A percentile compares a stretch with the other conserved stretches of the same genome.
These are phyloP conservation scores for Sonneratia caseolaris DNA, from an alignment of 345 rosid genomes.

Conservation along the genomic window DNA sequence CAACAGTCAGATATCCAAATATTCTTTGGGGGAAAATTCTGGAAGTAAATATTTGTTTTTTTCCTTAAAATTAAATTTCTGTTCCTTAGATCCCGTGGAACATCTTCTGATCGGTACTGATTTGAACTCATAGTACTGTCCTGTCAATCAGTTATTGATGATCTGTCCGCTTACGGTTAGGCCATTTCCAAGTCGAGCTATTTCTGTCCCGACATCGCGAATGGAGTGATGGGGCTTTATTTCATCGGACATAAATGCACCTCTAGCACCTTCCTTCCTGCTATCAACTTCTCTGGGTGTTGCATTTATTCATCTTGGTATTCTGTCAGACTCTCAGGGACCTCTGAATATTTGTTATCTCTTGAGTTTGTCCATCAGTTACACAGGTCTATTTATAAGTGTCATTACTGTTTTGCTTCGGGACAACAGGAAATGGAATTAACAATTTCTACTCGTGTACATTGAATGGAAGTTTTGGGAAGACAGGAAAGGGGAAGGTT, in stretches of 20 bases:
- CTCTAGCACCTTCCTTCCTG: neutral
- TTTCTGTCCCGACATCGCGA: neutral
- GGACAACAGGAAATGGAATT: neutral
- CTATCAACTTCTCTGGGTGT: neutral
- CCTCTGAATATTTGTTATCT: neutral
- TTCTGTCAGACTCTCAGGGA: neutral
- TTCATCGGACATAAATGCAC: slow-evolving; percentile 1
- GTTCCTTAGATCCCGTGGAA: neutral
- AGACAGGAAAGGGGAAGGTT: neutral
- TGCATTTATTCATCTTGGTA: neutral
- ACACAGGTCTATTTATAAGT: neutral
- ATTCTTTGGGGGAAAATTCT: neutral
- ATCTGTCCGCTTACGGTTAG: neutral
- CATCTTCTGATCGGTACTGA: neutral
- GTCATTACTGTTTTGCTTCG: neutral
- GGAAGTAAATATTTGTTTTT: neutral
- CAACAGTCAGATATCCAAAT: neutral
- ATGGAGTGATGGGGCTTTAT: neutral
- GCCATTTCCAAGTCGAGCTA: neutral
- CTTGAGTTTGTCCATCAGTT: neutral
- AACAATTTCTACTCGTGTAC: neutral
- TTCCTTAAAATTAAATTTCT: neutral
- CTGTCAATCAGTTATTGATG: neutral
- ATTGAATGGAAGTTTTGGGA: neutral
- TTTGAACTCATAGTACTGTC: neutral